Evolutionary conservation across 331 rosid genomes (phyloP).

Genomic region (Erythrophleum ivorense): DNA sequence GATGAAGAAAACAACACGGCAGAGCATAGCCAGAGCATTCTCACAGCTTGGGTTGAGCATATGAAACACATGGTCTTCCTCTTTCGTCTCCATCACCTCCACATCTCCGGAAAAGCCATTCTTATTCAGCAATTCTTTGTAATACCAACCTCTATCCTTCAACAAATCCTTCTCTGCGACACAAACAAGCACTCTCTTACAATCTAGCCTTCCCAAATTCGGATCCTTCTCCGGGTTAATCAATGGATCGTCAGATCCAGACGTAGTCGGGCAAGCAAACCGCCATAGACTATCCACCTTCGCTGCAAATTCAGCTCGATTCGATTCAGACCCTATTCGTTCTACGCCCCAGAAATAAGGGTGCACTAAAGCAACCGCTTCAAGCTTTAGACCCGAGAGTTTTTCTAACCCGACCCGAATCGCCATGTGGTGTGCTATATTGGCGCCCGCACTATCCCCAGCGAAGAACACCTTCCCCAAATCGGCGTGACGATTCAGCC

Average conservation of each 20-base stretch:
- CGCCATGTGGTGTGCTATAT: neutral
- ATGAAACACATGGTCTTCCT: neutral
- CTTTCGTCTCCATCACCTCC: conserved; percentile 44
- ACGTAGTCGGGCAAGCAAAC: conserved; percentile 29
- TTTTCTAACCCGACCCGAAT: neutral
- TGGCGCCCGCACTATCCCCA: neutral
- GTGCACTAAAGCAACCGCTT: neutral
- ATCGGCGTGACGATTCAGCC: conserved; percentile 10
- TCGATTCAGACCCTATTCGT: neutral
- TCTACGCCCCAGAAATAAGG: conserved; percentile 9
- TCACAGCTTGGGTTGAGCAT: neutral
- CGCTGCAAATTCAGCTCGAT: neutral
- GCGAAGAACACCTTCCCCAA: conserved; percentile 1
- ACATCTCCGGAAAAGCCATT: conserved; percentile 50
- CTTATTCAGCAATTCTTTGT: conserved; percentile 40
- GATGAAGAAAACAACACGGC: conserved; percentile 43
- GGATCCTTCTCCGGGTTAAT: conserved; percentile 49
- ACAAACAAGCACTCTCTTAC: neutral
- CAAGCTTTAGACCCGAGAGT: neutral
- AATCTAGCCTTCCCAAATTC: conserved; percentile 22
- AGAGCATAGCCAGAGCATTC: conserved; percentile 11
- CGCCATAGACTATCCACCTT: conserved; percentile 39
- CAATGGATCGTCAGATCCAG: conserved; percentile 47
- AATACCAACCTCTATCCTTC: conserved; percentile 26
- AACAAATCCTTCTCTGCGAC: neutral